Base-by-base conservation (phyloP, 1,284 basidiomycete genomes). In the Inonotus hispidus region DNA sequence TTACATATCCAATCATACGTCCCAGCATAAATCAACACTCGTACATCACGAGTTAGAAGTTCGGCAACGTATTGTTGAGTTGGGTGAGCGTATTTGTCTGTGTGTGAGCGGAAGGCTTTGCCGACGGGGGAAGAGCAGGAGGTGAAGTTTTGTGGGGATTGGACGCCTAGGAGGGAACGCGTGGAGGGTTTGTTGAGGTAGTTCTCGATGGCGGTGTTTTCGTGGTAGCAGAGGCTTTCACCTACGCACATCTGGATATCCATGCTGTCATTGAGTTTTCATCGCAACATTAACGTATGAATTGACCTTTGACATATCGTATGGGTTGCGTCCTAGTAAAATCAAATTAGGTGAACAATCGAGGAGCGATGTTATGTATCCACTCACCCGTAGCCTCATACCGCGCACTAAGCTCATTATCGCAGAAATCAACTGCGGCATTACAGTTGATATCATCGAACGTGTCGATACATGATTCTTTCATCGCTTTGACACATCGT, bases 1-100 rank as follows among this genome's bases (percentile, higher is more conserved):
- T 91, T 91, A 71, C 88, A 92, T 69, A 88, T 84, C 81, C 84
- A 90, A 70, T 91, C 89, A 66, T 84, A 87, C 38, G 86, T 88
- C n/a, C 89, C 88, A 4, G 85, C 85, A 65, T 91, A 90, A 63
- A 92, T 85, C 55, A 93, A 76, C 27, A 92, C 75, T 21, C 83
- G 78, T 43, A 93, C 72, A 4, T 85, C 87, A 32, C 89, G 79
- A 68, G 93, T 89, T 25, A 94, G 78, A 32, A 93, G 79, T 4
- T 78, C 82, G 0, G 85, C 76, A 58, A 92, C 83, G 71, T 92
- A 88, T 71, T 80, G 72, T 66, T 84, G 82, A 3, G 84, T 82
- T 35, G 82, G 83, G 14, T 75, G 73, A 11, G 72, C 76, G 74
- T 77, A 85, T 69, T 85, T 85, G 71, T 88, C 85, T 71, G 85